Percentiles rank a stretch among this genome's conserved stretches.
phyloP scores from a whole-genome alignment of 129 eudicot genomes.

The Tanacetum coccineum region DNA sequence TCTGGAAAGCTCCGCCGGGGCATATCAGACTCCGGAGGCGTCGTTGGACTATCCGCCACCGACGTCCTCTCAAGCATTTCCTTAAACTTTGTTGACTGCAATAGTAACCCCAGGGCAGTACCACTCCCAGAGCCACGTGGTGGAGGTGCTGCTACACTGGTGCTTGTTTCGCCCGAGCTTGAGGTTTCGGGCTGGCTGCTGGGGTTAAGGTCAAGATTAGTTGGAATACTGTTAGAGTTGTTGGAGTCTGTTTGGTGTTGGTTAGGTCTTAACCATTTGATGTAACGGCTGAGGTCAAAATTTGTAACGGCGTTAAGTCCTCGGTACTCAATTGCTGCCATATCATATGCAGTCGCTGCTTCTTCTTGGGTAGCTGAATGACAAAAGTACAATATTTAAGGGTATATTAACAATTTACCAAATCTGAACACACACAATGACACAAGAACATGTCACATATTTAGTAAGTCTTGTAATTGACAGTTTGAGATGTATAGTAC shows the following conservation, averaged over 20 bases:
- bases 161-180: constrained; percentile 40
- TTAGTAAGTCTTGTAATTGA: no score
- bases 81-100: constrained; percentile 59
- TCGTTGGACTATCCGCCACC: constrained; percentile 29
- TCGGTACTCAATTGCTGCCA: constrained; percentile 85
- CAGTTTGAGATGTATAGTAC: neutral
- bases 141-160: constrained; percentile 21
- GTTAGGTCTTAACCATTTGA: constrained; percentile 46
- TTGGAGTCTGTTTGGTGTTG: constrained; percentile 33
- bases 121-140: constrained; percentile 24
- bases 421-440: neutral
- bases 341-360: constrained; percentile 92
- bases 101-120: constrained; percentile 56
- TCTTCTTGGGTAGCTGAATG: constrained; percentile 90
- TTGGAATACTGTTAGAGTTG: constrained; percentile 26
- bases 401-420: constrained; percentile 10
- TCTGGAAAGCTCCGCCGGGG: constrained; percentile 75
- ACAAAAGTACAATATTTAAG: constrained; percentile 16
- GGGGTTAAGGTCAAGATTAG: constrained; percentile 27
- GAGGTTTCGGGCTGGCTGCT: constrained; percentile 41
- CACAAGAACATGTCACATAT: neutral
- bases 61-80: constrained; percentile 55
- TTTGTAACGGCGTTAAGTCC: constrained; percentile 92
- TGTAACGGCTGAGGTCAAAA: constrained; percentile 91
- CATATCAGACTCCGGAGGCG: constrained; percentile 37